These are phyloP conservation scores for Leptodontidium sp. DNA, from an alignment of 2,329 filamentous ascomycete species.

Conservation along the genomic window DNA sequence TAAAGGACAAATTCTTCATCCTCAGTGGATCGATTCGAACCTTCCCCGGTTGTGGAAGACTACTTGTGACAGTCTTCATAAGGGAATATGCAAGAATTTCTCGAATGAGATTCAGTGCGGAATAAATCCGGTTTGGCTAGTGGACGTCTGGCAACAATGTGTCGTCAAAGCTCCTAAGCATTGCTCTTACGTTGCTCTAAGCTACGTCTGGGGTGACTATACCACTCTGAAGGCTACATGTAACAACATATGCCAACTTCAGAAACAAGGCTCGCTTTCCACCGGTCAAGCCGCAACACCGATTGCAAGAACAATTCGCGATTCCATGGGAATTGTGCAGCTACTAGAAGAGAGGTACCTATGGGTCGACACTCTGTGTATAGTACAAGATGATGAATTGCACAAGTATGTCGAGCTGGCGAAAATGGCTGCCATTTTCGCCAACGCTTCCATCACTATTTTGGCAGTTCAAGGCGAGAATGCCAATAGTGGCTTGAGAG, in stretches of 20 bases:
- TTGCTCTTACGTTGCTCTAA: constrained; percentile 18
- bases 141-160: no score
- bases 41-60: no score
- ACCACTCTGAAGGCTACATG: neutral
- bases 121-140: no score
- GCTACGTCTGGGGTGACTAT: constrained; percentile 19
- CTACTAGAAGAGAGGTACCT: constrained; percentile 36
- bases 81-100: no score
- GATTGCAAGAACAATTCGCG: constrained; percentile 25
- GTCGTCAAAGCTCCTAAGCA: neutral
- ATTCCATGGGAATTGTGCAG: constrained; percentile 37
- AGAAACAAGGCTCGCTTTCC: no score
- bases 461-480: constrained; percentile 38
- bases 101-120: no score
- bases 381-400: constrained; percentile 28
- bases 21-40: no score
- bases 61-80: no score
- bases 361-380: constrained; percentile 35
- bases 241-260: constrained; percentile 3
- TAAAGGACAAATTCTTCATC: no score
- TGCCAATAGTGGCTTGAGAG: constrained; percentile 31
- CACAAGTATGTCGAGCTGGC: constrained; percentile 32
- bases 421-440: constrained; percentile 38
- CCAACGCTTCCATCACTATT: constrained; percentile 32
- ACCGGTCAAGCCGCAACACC: no score